Percentiles rank a stretch among this genome's conserved stretches.
These are phyloP conservation scores for Neurospora sublineolata DNA, from an alignment of 495 filamentous ascomycete species.

Conservation along the genomic window DNA sequence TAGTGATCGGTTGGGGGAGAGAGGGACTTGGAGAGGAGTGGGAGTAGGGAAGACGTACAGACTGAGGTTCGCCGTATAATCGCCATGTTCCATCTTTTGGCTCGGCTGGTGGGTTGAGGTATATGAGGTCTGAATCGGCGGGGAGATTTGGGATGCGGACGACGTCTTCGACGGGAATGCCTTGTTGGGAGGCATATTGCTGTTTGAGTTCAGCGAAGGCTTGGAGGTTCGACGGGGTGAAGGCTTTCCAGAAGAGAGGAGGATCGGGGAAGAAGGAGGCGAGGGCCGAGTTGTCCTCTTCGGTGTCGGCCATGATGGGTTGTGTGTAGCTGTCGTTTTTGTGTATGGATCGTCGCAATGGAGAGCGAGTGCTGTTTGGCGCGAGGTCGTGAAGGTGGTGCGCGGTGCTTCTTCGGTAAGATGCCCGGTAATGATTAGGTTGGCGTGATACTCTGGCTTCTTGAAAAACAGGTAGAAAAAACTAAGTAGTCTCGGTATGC, in stretches of 20 bases:
- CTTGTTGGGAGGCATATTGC: conserved; percentile 28
- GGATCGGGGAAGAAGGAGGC: conserved; percentile 59
- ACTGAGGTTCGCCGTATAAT: conserved; percentile 59
- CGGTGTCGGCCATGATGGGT: conserved; percentile 21
- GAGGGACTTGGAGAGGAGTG: neutral
- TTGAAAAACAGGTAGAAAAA: neutral
- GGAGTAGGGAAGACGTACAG: conserved; percentile 28
- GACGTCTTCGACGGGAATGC: conserved; percentile 13
- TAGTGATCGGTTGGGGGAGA: conserved; percentile 1
- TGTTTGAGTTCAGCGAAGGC: conserved; percentile 45
- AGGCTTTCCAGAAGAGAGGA: conserved; percentile 81
- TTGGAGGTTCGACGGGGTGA: conserved; percentile 66
- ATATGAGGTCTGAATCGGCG: conserved; percentile 48
- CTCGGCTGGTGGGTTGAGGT: conserved; percentile 68
- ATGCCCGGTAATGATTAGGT: neutral
- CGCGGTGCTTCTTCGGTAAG: neutral
- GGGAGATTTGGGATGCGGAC: conserved; percentile 48
- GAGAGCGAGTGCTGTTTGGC: neutral
- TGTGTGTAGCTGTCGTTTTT: neutral
- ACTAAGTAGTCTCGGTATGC: neutral
- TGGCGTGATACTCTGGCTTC: neutral
- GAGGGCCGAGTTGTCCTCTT: conserved; percentile 27
- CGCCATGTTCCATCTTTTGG: conserved; percentile 60
- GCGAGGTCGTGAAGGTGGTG: neutral
- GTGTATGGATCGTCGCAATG: neutral